Percentiles rank a stretch among this genome's conserved stretches.
These are phyloP conservation scores for Podosphaera xanthii DNA, from an alignment of 2,329 filamentous ascomycete genomes.

Conservation along the genomic window DNA sequence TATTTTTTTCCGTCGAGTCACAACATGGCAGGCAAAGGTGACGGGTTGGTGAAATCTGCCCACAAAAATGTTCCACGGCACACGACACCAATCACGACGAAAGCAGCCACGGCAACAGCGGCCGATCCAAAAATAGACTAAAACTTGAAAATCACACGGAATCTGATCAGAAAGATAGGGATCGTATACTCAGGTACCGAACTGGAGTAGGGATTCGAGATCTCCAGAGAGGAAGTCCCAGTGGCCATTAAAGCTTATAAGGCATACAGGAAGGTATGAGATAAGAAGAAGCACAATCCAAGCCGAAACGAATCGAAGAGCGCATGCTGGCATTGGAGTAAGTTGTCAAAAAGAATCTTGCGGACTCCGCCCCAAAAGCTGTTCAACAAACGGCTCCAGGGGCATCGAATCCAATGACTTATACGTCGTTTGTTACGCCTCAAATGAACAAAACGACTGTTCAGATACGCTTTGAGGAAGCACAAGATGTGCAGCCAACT, in stretches of 20 bases:
- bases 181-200: no score
- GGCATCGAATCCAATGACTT: background rate
- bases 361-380: background rate
- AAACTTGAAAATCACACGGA: no score
- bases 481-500: background rate
- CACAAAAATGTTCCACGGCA: no score
- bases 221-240: background rate
- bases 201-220: background rate
- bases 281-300: background rate
- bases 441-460: background rate
- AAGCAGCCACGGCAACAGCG: no score
- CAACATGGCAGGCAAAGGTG: no score
- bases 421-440: background rate
- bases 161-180: no score
- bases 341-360: background rate
- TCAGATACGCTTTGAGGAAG: background rate
- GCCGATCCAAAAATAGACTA: no score
- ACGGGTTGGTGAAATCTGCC: no score
- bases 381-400: background rate
- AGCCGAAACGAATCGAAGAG: background rate
- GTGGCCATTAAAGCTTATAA: background rate
- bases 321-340: background rate
- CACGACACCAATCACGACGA: no score
- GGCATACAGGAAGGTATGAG: background rate
- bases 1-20: no score